Evolutionary conservation across 371 early-diverging fungal genomes (phyloP).

Genomic region (Mucor racemosus): DNA sequence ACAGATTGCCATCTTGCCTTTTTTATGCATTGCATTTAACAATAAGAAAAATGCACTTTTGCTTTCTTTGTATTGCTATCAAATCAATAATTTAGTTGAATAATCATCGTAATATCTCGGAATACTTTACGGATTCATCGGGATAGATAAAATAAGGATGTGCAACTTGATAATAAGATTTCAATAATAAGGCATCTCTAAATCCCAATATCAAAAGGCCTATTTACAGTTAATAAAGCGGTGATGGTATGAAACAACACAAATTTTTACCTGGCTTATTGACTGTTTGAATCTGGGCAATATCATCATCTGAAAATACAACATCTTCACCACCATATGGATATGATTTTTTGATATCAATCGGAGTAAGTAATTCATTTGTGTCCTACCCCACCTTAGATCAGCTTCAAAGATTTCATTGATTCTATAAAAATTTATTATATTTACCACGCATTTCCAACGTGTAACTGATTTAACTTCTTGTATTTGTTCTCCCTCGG

Average conservation of each 20-base stretch:
- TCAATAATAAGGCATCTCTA: conserved; percentile 44
- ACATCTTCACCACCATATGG: conserved; percentile 62
- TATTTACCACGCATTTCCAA: conserved; percentile 56
- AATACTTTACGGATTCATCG: conserved; percentile 63
- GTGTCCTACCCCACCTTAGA: conserved; percentile 45
- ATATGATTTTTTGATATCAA: conserved; percentile 64
- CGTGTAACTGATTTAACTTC: conserved; percentile 61
- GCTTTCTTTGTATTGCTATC: conserved; percentile 22
- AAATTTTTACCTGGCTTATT: conserved; percentile 55
- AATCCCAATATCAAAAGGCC: conserved; percentile 74
- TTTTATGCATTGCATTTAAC: conserved; percentile 9
- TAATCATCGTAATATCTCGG: neutral
- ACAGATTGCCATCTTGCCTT: conserved; percentile 22
- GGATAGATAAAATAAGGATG: conserved; percentile 78
- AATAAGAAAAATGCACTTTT: conserved; percentile 5
- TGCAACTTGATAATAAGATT: conserved; percentile 58
- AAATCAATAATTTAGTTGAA: neutral
- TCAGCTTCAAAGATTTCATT: conserved; percentile 11
- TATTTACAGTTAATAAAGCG: conserved; percentile 11
- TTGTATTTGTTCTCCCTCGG: conserved; percentile 52
- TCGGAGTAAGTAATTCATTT: conserved; percentile 48
- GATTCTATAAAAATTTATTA: neutral
- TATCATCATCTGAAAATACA: conserved; percentile 66
- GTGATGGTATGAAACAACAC: neutral
- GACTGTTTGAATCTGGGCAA: conserved; percentile 46